Evolutionary conservation across 1,139 yeast species (phyloP), one percentile per base, ranked within the genome.

Genomic region (Kodamaea ohmeri): DNA sequence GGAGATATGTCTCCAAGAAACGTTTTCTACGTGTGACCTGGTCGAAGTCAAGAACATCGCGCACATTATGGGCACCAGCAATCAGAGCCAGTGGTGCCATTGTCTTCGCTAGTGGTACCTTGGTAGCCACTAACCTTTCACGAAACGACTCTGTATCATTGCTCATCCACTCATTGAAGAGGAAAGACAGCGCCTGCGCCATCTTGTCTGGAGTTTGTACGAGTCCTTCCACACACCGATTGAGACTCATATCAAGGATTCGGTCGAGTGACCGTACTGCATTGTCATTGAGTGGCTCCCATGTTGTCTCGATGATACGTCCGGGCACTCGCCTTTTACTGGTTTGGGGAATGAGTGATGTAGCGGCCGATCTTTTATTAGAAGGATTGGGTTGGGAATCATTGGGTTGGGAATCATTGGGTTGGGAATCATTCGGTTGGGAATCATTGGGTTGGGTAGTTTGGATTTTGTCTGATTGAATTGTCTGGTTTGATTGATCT

Each of bases 1-100:
- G 66, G 12, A 69, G 50, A 44, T 63, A 63, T 1, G 72, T 64
- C 44, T 69, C 73, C 35, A 67, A 47, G 31, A 56, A 55, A 14
- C 55, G 53, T 41, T 62, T 66, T 9, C 65, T 50, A 27, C 64
- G 51, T 6, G 46, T 43, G 15, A 67, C 52, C 17, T 50, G 56
- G 43, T 70, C 74, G 32, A 55, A 56, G 43, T 55, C 60, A 28
- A 70, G 52, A 1, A 65, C 54, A 30, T 62, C 64, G 21, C 34
- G 41, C 6, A 52, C 47, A n/a, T 54, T 53, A 22, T 48, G 53
- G 31, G 45, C 48, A 13, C 45, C 48, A 4, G 24, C 18, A 5
- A 6, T 14, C 32, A 29, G 32, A 6, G 41, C 19, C 19, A 45
- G 13, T 27, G 28, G 34, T 11, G 33, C 9, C 56, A 60, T 47